Base-by-base conservation (phyloP, 139 green algal species). In the Auxenochlorella pyrenoidosa region DNA sequence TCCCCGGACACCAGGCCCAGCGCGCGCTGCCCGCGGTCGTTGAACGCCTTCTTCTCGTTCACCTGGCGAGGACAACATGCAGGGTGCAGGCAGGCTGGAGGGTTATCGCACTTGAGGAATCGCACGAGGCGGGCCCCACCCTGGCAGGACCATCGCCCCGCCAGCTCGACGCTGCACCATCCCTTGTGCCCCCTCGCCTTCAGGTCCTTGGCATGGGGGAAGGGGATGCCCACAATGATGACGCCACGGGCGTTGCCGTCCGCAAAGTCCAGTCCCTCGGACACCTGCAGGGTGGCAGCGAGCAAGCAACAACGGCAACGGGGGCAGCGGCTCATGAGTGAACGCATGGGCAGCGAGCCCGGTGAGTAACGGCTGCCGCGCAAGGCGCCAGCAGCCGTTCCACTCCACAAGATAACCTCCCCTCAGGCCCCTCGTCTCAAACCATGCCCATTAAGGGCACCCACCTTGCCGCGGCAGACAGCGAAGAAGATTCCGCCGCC, bases 261-360 rank as follows among this genome's bases (percentile, higher is more conserved):
- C 10, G 95, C 93, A 92, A 99, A 99, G 90, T 99, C 97, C 41
- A 99, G 95, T 19, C 97, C 97, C 90, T 99, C 97, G 15, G 94
- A 98, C 10, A 96, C 96, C 96, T 98, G 91, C 82, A 86, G 1
- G 36, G 36, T 3, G 36, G 60, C 15, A 3, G 28, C 4, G 32
- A 28, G 34, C n/a, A n/a, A n/a, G n/a, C n/a, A n/a, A n/a, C n/a
- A 5, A 22, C 36, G 81, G 34, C 32, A 75, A 12, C 8, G 63
- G 6, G 59, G 10, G 59, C 19, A 30, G 59, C 13, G 19, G 13
- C 8, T 16, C 3, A 26, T 68, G 59, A 68, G 59, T 68, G 59
- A 5, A 30, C 59, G 3, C 47, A 58, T 12, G 12, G 47, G 47
- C 47, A 58, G 47, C 47, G 59, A 30, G 59, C 59, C 3, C 59